Conservation (phyloP, 129 eudicot genomes). For the Centrapalus pauciflorus region DNA sequence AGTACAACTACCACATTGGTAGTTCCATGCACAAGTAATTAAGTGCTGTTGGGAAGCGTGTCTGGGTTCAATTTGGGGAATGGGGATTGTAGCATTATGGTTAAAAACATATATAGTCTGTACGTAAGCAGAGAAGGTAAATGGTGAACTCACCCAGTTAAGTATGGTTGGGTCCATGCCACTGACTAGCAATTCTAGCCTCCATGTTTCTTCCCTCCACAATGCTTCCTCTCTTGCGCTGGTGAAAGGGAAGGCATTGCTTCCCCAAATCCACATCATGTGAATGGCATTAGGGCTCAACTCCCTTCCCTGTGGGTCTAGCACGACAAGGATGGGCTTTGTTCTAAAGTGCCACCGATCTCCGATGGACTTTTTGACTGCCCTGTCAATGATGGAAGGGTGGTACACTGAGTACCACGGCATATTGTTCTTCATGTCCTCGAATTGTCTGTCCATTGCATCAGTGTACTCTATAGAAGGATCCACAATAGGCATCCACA, state of each 20-base stretch:
- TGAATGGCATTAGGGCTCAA: constrained; percentile 62
- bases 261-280: constrained; percentile 79
- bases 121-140: background rate
- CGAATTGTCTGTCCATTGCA: constrained; percentile 32
- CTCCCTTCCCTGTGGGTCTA: constrained; percentile 59
- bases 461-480: constrained; percentile 37
- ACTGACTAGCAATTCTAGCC: constrained; percentile 59
- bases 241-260: constrained; percentile 56
- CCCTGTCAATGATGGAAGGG: constrained; percentile 39
- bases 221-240: constrained; percentile 42
- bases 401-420: constrained; percentile 67
- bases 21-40: no score
- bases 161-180: constrained; percentile 45
- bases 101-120: background rate
- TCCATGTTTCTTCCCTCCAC: constrained; percentile 65
- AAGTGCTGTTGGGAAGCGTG: no score
- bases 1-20: no score
- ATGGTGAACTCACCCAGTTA: constrained; percentile 42
- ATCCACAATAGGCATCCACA: constrained; percentile 66
- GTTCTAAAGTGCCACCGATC: constrained; percentile 62
- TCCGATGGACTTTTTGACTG: constrained; percentile 39
- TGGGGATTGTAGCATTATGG: background rate
- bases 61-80: no score
- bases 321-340: constrained; percentile 57
- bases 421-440: constrained; percentile 40